These are phyloP conservation scores for Scortechinia acanthostroma DNA, from an alignment of 2,329 filamentous ascomycete genomes.

Conservation along the genomic window DNA sequence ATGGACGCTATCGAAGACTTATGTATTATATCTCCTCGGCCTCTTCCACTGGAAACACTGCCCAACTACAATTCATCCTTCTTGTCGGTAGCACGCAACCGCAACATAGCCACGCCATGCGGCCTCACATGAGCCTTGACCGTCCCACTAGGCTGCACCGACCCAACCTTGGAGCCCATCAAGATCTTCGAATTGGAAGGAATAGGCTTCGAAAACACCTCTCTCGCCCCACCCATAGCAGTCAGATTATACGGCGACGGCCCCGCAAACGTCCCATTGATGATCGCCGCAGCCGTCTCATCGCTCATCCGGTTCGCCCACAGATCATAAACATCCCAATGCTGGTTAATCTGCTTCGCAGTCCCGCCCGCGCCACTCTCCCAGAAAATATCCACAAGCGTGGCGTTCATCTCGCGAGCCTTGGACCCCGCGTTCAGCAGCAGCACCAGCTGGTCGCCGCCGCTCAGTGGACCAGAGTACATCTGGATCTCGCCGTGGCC, in stretches of 20 bases:
- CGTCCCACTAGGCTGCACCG: neutral
- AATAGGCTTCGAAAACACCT: no score
- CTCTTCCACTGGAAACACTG: neutral
- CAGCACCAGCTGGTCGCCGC: constrained; percentile 37
- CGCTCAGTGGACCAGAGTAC: constrained; percentile 34
- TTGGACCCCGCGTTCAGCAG: constrained; percentile 36
- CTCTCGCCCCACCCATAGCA: no score
- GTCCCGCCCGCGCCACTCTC: constrained; percentile 31
- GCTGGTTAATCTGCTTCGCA: constrained; percentile 26
- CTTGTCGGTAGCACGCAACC: no score
- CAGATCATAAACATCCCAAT: constrained; percentile 44
- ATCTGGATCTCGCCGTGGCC: constrained; percentile 36
- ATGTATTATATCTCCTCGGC: neutral
- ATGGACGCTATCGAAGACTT: no score
- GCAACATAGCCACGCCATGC: neutral
- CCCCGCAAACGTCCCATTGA: no score
- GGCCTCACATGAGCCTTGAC: neutral
- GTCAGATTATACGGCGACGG: no score
- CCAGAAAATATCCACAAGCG: constrained; percentile 41
- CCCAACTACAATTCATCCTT: no score
- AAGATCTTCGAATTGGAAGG: neutral
- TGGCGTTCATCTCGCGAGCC: constrained; percentile 34
- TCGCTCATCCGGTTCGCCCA: constrained; percentile 50
- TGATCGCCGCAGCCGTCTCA: no score
- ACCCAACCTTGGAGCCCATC: neutral